Evolutionary conservation across 495 filamentous ascomycete genomes (phyloP).

Genomic region (Aspergillus sclerotiicarbonarius): DNA sequence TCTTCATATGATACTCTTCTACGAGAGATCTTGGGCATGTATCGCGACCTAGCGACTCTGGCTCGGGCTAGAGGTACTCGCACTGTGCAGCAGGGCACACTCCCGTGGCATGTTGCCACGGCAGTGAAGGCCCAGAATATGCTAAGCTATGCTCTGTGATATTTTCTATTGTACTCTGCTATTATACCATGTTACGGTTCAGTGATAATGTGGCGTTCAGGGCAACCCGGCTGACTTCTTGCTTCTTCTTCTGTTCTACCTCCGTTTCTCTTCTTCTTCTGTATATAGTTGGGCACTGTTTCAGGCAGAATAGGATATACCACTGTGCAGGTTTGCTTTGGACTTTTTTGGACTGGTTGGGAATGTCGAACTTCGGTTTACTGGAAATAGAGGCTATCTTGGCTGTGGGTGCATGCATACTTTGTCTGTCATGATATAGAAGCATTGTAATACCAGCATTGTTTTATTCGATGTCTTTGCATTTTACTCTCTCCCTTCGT

Average conservation of each 20-base stretch:
- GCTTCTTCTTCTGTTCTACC: conserved; percentile 2
- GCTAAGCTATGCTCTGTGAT: conserved; percentile 45
- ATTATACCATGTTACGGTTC: conserved; percentile 14
- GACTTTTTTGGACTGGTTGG: conserved; percentile 1
- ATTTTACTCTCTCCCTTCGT: neutral
- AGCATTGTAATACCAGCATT: neutral
- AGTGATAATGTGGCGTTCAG: conserved; percentile 20
- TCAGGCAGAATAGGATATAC: conserved; percentile 17
- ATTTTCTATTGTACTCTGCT: conserved; percentile 7
- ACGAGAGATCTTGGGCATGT: conserved; percentile 71
- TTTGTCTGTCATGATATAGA: neutral
- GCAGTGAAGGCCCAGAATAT: conserved; percentile 61
- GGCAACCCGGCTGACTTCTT: conserved; percentile 6
- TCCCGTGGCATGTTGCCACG: conserved; percentile 87
- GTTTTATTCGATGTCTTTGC: neutral
- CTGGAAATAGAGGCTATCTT: neutral
- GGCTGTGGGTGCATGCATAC: neutral
- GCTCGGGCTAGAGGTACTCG: conserved; percentile 67
- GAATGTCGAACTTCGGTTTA: neutral
- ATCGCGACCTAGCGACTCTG: conserved; percentile 70
- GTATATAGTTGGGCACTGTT: conserved; percentile 15
- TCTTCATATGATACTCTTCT: conserved; percentile 57
- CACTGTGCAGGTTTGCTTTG: conserved; percentile 9
- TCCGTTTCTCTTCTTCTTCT: conserved; percentile 6
- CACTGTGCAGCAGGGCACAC: conserved; percentile 57